A percentile compares a stretch with the other conserved stretches of the same genome.
phyloP scores from a whole-genome alignment of 2,329 filamentous ascomycete species.

The Stachybotrys echinatus region DNA sequence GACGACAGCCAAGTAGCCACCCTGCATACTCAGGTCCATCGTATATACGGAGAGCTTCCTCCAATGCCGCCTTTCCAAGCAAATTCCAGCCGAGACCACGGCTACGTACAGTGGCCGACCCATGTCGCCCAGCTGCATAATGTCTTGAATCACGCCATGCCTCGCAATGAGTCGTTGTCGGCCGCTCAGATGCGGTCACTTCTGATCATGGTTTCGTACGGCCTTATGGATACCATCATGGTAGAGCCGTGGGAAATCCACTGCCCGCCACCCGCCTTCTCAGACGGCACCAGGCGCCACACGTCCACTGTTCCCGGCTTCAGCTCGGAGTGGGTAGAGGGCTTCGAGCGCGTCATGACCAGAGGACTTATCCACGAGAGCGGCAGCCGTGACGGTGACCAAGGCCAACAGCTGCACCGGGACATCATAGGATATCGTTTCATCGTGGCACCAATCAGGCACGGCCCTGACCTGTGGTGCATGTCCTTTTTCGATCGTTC shows the following conservation, averaged over 20 bases:
- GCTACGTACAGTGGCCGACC: slow-evolving; percentile 5
- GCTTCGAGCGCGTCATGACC: not conserved
- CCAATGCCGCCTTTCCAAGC: slow-evolving; percentile 12
- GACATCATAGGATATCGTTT: not conserved
- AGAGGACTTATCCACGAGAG: not conserved
- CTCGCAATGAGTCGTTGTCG: not conserved
- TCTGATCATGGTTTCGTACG: slow-evolving; percentile 5
- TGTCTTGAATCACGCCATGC: slow-evolving; percentile 6
- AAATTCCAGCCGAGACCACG: slow-evolving; percentile 3
- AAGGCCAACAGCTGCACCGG: slow-evolving; percentile 5
- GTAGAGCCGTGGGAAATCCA: slow-evolving; percentile 7
- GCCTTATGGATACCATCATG: slow-evolving; percentile 2
- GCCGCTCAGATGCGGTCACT: slow-evolving; percentile 7
- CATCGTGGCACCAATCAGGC: slow-evolving; percentile 10
- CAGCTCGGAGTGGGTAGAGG: not conserved
- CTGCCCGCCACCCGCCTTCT: not conserved
- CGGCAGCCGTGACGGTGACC: too few species aligned
- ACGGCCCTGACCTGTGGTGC: slow-evolving; percentile 8
- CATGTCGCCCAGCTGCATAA: slow-evolving; percentile 10
- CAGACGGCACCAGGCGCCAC: not conserved
- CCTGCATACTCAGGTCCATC: not conserved
- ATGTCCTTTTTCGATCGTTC: slow-evolving; percentile 16
- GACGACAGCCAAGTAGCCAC: not conserved
- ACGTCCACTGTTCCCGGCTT: not conserved
- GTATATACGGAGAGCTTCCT: slow-evolving; percentile 5